Percentiles rank a stretch among this genome's conserved stretches.
These are phyloP conservation scores for Dalbergia oliveri DNA, from an alignment of 306 rosid species.

Conservation along the genomic window DNA sequence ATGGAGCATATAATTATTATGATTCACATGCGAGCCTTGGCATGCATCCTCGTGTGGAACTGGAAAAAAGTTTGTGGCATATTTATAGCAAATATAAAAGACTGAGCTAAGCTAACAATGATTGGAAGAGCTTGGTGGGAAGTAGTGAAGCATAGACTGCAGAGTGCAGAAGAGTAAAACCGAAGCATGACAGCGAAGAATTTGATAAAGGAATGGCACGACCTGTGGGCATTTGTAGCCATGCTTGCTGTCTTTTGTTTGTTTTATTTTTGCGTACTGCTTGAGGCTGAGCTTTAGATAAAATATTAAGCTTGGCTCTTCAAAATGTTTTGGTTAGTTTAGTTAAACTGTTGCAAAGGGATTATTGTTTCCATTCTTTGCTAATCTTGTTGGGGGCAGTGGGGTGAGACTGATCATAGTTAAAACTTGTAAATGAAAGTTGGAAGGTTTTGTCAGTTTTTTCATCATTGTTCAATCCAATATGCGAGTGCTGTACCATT, in stretches of 20 bases:
- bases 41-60: slow-evolving; percentile 19
- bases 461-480: too few relatives aligned
- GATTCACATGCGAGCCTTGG: not conserved
- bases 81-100: not conserved
- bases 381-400: not conserved
- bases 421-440: slow-evolving; percentile 16
- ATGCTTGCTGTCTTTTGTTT: too few relatives aligned
- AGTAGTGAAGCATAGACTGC: too few relatives aligned
- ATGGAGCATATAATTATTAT: slow-evolving; percentile 26
- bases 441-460: not conserved
- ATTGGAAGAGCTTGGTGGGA: too few relatives aligned
- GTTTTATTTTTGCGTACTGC: too few relatives aligned
- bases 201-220: too few relatives aligned
- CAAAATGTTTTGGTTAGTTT: not conserved
- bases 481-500: too few relatives aligned
- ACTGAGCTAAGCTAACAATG: too few relatives aligned
- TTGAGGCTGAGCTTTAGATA: too few relatives aligned
- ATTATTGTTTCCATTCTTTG: slow-evolving; percentile 7
- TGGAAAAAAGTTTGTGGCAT: not conserved
- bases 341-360: slow-evolving; percentile 35
- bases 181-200: too few relatives aligned
- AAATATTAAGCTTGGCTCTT: not conserved
- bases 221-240: too few relatives aligned
- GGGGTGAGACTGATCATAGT: not conserved
- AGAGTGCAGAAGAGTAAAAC: too few relatives aligned